Evolutionary conservation across 306 rosid species (phyloP).

Genomic region (Bauhinia variegata): DNA sequence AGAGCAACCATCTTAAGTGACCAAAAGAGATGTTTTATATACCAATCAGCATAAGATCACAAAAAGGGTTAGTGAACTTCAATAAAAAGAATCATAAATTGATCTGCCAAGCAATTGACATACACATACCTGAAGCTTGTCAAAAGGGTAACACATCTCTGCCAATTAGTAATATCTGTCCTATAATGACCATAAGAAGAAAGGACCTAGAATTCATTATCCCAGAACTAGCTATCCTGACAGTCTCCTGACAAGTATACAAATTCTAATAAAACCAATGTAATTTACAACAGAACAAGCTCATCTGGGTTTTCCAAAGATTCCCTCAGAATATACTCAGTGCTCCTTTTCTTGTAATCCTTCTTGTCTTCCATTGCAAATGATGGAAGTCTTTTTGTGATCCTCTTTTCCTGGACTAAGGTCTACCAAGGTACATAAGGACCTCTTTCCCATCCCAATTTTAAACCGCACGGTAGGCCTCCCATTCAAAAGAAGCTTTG

Average conservation of each 20-base stretch:
- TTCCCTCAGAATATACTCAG: slow-evolving; percentile 77
- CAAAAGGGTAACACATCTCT: slow-evolving; percentile 53
- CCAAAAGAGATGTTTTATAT: slow-evolving; percentile 16
- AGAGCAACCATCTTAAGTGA: slow-evolving; percentile 26
- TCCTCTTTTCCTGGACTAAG: slow-evolving; percentile 49
- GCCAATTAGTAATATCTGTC: slow-evolving; percentile 57
- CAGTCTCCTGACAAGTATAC: slow-evolving; percentile 74
- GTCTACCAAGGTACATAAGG: slow-evolving; percentile 50
- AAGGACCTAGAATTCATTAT: slow-evolving; percentile 50
- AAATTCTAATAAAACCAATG: slow-evolving; percentile 57
- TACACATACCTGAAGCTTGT: slow-evolving; percentile 74
- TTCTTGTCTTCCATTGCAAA: slow-evolving; percentile 62
- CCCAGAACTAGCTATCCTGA: slow-evolving; percentile 61
- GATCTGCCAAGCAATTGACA: slow-evolving; percentile 54
- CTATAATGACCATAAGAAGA: slow-evolving; percentile 60
- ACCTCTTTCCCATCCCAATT: slow-evolving; percentile 63
- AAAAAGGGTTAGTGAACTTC: slow-evolving; percentile 34
- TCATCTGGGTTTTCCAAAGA: slow-evolving; percentile 72
- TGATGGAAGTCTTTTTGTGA: slow-evolving; percentile 50
- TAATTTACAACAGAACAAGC: slow-evolving; percentile 76
- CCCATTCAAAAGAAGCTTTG: slow-evolving; percentile 46
- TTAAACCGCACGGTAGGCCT: slow-evolving; percentile 69
- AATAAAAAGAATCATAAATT: slow-evolving; percentile 60
- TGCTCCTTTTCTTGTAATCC: slow-evolving; percentile 77
- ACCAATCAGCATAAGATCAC: slow-evolving; percentile 26